Evolutionary conservation across 2,329 filamentous ascomycete genomes (phyloP).

Genomic region (Trichoderma aggressivum): DNA sequence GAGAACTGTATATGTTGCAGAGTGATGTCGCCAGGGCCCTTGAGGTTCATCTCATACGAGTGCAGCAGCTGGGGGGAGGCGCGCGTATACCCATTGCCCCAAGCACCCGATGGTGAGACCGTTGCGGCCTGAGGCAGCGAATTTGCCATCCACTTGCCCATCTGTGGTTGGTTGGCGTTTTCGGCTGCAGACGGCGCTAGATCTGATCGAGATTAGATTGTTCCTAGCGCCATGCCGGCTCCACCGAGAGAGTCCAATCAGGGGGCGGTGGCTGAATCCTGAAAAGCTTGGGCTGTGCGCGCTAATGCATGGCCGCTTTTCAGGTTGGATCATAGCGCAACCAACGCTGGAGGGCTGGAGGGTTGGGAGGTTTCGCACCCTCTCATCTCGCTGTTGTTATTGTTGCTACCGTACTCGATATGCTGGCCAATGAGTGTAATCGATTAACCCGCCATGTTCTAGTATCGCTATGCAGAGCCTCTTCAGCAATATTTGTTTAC

Average conservation of each 20-base stretch:
- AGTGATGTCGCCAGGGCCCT: slow-evolving; percentile 12
- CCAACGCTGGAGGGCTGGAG: no score
- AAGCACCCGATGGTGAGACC: slow-evolving; percentile 4
- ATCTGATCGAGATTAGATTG: not conserved
- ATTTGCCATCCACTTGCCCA: not conserved
- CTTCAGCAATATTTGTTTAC: not conserved
- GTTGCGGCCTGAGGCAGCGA: slow-evolving; percentile 6
- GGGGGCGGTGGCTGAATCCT: slow-evolving; percentile 4
- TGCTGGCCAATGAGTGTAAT: not conserved
- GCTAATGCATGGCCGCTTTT: not conserved
- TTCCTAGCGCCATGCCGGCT: not conserved
- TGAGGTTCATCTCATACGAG: not conserved
- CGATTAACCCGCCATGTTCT: not conserved
- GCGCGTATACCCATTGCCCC: slow-evolving; percentile 18
- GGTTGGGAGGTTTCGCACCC: no score
- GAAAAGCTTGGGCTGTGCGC: not conserved
- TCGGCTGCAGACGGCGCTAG: slow-evolving; percentile 1
- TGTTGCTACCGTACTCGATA: not conserved
- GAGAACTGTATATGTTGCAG: not conserved
- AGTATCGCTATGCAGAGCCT: not conserved
- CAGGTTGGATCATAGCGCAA: not conserved
- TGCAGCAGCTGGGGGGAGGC: slow-evolving; percentile 6
- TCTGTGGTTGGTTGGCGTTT: not conserved
- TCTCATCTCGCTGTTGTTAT: not conserved
- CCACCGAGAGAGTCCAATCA: not conserved